Evolutionary conservation across 305 asterid species (phyloP).

Genomic region (Nicotiana rustica): DNA sequence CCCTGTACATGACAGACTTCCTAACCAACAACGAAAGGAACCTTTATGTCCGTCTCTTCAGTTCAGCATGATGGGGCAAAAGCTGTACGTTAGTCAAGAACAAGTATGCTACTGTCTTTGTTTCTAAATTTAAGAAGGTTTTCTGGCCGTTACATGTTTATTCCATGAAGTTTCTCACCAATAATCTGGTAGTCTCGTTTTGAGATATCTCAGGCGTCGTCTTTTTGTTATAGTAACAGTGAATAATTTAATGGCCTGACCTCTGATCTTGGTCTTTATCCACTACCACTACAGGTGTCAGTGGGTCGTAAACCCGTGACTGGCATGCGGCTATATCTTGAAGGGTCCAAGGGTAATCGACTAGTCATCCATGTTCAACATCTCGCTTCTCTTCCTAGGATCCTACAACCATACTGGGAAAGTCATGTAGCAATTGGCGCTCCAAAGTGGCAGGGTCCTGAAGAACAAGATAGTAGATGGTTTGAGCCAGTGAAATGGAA

Average conservation of each 20-base stretch:
- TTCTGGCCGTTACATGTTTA: neutral
- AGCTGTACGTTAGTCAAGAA: slow-evolving; percentile 80
- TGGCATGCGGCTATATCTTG: slow-evolving; percentile 74
- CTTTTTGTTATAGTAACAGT: neutral
- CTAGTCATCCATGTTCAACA: slow-evolving; percentile 74
- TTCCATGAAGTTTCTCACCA: neutral
- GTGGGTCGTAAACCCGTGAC: slow-evolving; percentile 88
- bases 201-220: neutral
- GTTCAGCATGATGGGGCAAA: slow-evolving; percentile 94
- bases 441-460: slow-evolving; percentile 92
- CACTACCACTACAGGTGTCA: slow-evolving; percentile 57
- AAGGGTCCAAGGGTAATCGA: slow-evolving; percentile 77
- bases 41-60: slow-evolving; percentile 85
- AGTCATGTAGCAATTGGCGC: slow-evolving; percentile 77
- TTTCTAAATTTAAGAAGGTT: neutral
- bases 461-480: slow-evolving; percentile 92
- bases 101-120: slow-evolving; percentile 58
- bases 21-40: slow-evolving; percentile 81
- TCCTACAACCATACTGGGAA: slow-evolving; percentile 84
- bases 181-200: neutral
- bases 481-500: slow-evolving; percentile 89
- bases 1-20: slow-evolving; percentile 71
- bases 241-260: slow-evolving; percentile 22
- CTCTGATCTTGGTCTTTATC: slow-evolving; percentile 31
- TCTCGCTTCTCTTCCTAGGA: slow-evolving; percentile 66